Evolutionary conservation across 1,139 yeast genomes (phyloP), one percentile per base, ranked within the genome.

Genomic region (Saccharomyces uvarum): DNA sequence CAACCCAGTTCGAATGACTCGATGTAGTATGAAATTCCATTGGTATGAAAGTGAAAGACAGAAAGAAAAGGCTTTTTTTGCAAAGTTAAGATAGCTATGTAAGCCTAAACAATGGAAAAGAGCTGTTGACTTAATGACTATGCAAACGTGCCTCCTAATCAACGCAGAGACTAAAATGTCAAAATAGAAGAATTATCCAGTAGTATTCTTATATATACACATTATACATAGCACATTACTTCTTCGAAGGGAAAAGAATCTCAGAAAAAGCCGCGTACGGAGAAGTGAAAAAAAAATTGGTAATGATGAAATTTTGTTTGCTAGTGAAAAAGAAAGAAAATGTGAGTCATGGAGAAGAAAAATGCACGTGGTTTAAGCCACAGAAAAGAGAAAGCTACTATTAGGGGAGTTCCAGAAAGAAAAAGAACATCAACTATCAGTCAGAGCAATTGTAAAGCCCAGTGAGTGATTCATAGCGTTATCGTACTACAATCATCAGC

Each of bases 1-100:
- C 87, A 24, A 93, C 74, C 97, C 98, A 91, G 52, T 68, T 66
- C 24, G 26, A 38, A 16, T 8, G 31, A 21, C 26, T 47, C 16
- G 31, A 32, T 48, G 41, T 48, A 31, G 29, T n/a, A 11, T 21
- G 50, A 32, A 31, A 48, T 19, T 31, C 26, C 26, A 31, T 48
- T 31, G 38, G 38, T 14, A 31, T 14, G n/a, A 9, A 9, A 11
- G n/a, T 19, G 24, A 48, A 31, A 48, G 28, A 14, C 2, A 5
- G 31, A 21, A 13, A 48, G 21, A 48, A 48, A 31, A 29, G 19
- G 14, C 44, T 11, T 16, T 11, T 19, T 11, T 38, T 11, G 21
- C 24, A 38, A 11, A 9, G 13, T 9, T 9, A 24, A 6, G 24
- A 19, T 11, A 38, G 44, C 44, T 38, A 38, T 16, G n/a, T 38